Evolutionary conservation across 345 rosid species (phyloP).

Genomic region (Gossypium australe): DNA sequence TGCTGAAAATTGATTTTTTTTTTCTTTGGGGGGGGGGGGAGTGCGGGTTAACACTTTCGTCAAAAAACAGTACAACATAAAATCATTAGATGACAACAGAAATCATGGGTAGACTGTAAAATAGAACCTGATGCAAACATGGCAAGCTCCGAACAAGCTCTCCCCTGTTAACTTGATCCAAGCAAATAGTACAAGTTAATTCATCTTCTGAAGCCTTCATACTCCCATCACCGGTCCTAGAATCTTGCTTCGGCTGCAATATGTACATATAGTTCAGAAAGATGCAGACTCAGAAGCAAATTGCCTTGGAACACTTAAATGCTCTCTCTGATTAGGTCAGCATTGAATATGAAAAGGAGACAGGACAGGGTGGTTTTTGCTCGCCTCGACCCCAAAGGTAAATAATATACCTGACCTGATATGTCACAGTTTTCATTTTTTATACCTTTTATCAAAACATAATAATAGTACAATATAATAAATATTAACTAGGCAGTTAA

Average conservation of each 20-base stretch:
- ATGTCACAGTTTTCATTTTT: too few relatives aligned
- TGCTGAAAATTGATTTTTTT: neutral
- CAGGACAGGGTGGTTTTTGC: too few relatives aligned
- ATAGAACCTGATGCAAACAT: slow-evolving; percentile 63
- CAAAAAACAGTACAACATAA: neutral
- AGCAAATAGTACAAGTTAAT: slow-evolving; percentile 60
- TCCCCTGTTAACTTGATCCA: slow-evolving; percentile 61
- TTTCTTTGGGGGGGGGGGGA: neutral
- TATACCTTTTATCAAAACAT: too few relatives aligned
- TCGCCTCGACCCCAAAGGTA: too few relatives aligned
- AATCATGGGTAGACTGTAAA: neutral
- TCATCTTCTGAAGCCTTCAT: slow-evolving; percentile 46
- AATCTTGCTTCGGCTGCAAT: slow-evolving; percentile 42
- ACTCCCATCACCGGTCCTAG: slow-evolving; percentile 30
- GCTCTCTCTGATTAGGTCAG: neutral
- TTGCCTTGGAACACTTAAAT: neutral
- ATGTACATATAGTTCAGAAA: neutral
- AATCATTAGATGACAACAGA: neutral
- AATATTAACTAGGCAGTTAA: too few relatives aligned
- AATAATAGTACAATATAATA: too few relatives aligned
- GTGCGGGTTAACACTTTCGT: neutral
- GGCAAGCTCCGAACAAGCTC: slow-evolving; percentile 72
- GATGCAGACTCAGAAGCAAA: neutral
- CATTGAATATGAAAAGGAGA: neutral
- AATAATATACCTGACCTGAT: too few relatives aligned